These are phyloP conservation scores for Claviceps arundinis DNA, from an alignment of 2,329 filamentous ascomycete genomes.

Conservation along the genomic window DNA sequence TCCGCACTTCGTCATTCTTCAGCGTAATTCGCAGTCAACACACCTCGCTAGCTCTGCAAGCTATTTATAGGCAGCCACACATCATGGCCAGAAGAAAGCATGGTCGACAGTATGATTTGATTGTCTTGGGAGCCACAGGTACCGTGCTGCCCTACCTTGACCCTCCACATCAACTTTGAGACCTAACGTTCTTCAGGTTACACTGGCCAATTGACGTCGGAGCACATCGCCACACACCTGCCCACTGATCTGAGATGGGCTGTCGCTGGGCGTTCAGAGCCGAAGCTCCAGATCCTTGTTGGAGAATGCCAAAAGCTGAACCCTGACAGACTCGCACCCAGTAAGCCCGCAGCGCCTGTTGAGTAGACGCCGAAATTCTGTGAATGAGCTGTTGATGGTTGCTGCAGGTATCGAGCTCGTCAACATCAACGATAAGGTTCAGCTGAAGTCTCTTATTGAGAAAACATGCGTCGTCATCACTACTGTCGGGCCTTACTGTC, in stretches of 20 bases:
- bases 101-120: conserved; percentile 40
- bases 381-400: neutral
- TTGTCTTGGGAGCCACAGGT: conserved; percentile 47
- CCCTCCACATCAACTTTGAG: conserved; percentile 5
- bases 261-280: conserved; percentile 65
- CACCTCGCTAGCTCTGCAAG: neutral
- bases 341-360: conserved; percentile 27
- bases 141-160: conserved; percentile 1
- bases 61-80: neutral
- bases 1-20: neutral
- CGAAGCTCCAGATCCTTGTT: conserved; percentile 59
- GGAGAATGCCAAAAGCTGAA: conserved; percentile 53
- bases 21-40: neutral
- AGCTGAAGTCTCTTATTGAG: conserved; percentile 35
- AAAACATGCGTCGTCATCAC: conserved; percentile 45
- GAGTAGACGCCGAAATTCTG: neutral
- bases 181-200: conserved; percentile 43
- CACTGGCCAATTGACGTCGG: conserved; percentile 63
- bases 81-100: conserved; percentile 36
- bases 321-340: conserved; percentile 56
- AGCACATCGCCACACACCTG: conserved; percentile 58
- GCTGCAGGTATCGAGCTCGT: conserved; percentile 38
- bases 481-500: conserved; percentile 45
- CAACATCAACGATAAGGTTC: conserved; percentile 29
- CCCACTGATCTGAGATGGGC: conserved; percentile 79